Percentiles rank a stretch among this genome's conserved stretches.
Conservation (phyloP, 371 early-diverging fungal genomes). For the Rhizopus stolonifer region DNA sequence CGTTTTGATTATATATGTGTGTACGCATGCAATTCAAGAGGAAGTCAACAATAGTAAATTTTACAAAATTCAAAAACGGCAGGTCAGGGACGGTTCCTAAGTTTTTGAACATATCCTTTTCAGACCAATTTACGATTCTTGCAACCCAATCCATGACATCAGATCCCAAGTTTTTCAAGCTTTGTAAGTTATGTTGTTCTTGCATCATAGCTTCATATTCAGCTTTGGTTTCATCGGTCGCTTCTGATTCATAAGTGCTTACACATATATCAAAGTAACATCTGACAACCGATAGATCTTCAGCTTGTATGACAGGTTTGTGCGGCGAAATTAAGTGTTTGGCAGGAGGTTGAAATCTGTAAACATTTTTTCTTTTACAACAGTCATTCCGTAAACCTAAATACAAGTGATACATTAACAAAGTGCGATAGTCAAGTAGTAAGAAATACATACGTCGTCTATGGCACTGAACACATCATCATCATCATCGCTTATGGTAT, state of each 20-base stretch:
- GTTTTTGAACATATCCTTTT: slow-evolving; percentile 9
- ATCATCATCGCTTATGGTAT: slow-evolving; percentile 4
- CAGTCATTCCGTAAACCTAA: slow-evolving; percentile 3
- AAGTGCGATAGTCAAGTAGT: slow-evolving; percentile 4
- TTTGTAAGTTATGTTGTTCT: slow-evolving; percentile 5
- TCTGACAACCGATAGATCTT: slow-evolving; percentile 15
- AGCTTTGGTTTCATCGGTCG: slow-evolving; percentile 2
- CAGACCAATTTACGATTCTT: slow-evolving; percentile 5
- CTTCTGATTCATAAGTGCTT: slow-evolving; percentile 5
- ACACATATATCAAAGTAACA: slow-evolving; percentile 18
- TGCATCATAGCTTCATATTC: slow-evolving; percentile 10
- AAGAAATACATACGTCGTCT: slow-evolving; percentile 7
- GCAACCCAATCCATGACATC: slow-evolving; percentile 3
- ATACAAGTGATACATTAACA: slow-evolving; percentile 2
- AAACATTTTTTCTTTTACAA: slow-evolving; percentile 21
- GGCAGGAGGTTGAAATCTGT: slow-evolving; percentile 10
- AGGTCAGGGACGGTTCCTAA: slow-evolving; percentile 8
- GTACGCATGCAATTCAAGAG: slow-evolving; percentile 13
- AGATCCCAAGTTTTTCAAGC: slow-evolving; percentile 2
- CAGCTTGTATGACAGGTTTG: slow-evolving; percentile 19
- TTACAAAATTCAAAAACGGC: slow-evolving; percentile 14
- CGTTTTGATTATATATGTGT: slow-evolving; percentile 6
- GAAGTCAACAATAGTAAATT: slow-evolving; percentile 19
- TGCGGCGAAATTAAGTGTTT: slow-evolving; percentile 13
- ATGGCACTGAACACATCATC: neutral